These are phyloP conservation scores for Chrysosporium queenslandicum DNA, from an alignment of 2,329 filamentous ascomycete species.

Conservation along the genomic window DNA sequence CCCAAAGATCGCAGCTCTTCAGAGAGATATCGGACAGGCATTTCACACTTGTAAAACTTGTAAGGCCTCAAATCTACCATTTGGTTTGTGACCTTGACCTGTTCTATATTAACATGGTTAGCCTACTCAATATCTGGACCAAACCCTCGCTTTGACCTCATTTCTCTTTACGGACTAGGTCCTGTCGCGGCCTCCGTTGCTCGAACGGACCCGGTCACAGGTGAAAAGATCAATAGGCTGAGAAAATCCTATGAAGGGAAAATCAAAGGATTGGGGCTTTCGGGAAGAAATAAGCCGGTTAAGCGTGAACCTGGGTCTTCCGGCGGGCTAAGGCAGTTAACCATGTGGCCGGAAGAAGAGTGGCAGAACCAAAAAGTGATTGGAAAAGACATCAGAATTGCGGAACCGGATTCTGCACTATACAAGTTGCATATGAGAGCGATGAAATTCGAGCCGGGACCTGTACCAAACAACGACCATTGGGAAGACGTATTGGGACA, in stretches of 20 bases:
- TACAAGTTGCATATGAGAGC: constrained; percentile 35
- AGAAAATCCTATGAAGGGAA: constrained; percentile 47
- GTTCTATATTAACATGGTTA: constrained; percentile 38
- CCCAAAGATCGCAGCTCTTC: constrained; percentile 35
- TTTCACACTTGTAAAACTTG: constrained; percentile 43
- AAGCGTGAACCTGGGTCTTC: constrained; percentile 35
- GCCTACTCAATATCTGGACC: constrained; percentile 44
- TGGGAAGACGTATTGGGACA: constrained; percentile 43
- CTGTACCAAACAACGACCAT: constrained; percentile 37
- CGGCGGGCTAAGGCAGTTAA: constrained; percentile 34
- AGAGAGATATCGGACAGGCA: constrained; percentile 38
- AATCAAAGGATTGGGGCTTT: constrained; percentile 38
- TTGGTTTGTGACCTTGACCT: constrained; percentile 26
- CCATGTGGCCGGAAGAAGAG: constrained; percentile 42
- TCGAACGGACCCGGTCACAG: constrained; percentile 50
- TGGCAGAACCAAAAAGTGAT: constrained; percentile 42
- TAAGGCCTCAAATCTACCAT: constrained; percentile 36
- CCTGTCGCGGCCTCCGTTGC: constrained; percentile 49
- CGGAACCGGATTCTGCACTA: constrained; percentile 34
- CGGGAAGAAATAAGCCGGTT: constrained; percentile 41
- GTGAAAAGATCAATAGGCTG: constrained; percentile 55
- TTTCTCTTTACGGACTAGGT: constrained; percentile 49
- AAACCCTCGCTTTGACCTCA: constrained; percentile 49
- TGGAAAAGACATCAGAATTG: constrained; percentile 38
- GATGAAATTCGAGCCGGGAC: constrained; percentile 41